Evolutionary conservation across 176 grass and related monocot genomes (phyloP).

Genomic region (Hordeum vulgare): DNA sequence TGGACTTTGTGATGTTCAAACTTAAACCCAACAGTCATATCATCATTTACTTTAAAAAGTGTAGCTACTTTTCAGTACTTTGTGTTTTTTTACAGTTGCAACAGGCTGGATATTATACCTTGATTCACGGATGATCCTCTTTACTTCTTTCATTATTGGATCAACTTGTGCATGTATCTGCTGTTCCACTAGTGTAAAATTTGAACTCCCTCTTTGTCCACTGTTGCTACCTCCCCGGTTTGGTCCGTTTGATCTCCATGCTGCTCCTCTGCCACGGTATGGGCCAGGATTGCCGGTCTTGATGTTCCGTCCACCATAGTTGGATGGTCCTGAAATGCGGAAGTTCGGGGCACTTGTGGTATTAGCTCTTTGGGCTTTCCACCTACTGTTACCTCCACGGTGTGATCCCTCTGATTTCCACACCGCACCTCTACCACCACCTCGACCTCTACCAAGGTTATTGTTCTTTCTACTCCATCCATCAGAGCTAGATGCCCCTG

Average conservation of each 20-base stretch:
- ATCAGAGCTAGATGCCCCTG: conserved; percentile 18
- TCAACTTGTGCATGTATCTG: conserved; percentile 24
- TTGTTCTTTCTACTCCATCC: conserved; percentile 17
- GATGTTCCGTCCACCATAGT: conserved; percentile 1
- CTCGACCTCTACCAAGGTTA: conserved; percentile 11
- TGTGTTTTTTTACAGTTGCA: background rate
- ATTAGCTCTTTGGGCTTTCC: conserved; percentile 23
- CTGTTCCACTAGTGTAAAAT: conserved; percentile 27
- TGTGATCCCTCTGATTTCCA: conserved; percentile 32
- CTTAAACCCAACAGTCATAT: background rate
- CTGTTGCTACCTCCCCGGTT: background rate
- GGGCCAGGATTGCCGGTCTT: conserved; percentile 1
- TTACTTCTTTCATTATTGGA: conserved; percentile 33
- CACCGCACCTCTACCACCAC: background rate
- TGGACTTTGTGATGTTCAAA: background rate
- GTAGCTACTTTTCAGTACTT: background rate
- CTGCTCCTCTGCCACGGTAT: conserved; percentile 6
- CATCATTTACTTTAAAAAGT: conserved; percentile 10
- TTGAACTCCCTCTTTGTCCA: background rate
- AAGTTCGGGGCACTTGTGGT: background rate
- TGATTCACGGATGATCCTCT: conserved; percentile 43
- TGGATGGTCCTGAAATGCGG: conserved; percentile 15
- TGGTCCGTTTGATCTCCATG: conserved; percentile 26
- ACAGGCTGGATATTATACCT: conserved; percentile 21
- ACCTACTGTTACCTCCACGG: conserved; percentile 7